Base-by-base conservation (phyloP, 495 filamentous ascomycete genomes). In the Annulohypoxylon stygium region DNA sequence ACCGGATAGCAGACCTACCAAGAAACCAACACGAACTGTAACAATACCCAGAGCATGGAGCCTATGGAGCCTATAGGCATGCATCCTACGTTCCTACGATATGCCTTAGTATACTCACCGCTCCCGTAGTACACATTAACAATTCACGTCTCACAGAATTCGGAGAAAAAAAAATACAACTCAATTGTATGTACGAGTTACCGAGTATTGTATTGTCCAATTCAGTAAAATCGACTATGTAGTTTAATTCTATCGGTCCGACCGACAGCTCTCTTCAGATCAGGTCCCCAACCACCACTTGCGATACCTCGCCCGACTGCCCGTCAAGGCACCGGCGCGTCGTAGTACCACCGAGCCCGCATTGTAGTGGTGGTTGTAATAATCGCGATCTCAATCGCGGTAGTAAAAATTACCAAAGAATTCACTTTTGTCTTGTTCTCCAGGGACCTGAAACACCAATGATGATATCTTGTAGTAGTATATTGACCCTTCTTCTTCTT, bases 171-270 rank as follows among this genome's bases (percentile, higher is more conserved):
- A 57, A 37, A 12, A n/a, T 14, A 20, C 45, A 20, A 59, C n/a
- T 30, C 33, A 9, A 50, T n/a, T 20, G 43, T 47, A 66, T 66
- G 25, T n/a, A 23, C 20, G 20, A 23, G 61, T 62, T 55, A 72
- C 70, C 70, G 70, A 72, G 64, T 47, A 43, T 63, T 43, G 33
- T 26, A 63, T 18, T 58, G 62, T 63, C 64, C 69, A 71, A 61
- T 71, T 58, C 57, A 67, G 69, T 72, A 67, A 72, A 67, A 20
- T 26, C 67, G 57, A 4, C 26, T 55, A 50, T 57, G 43, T 26
- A 61, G 26, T 50, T 45, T 68, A 51, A 51, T 23, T 57, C 36
- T 67, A 67, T 68, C 59, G 64, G 70, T 59, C 43, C 54, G 54
- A 59, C 50, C 59, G 64, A 63, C 50, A 37, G 36, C n/a, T 47